Conservation (phyloP, 495 filamentous ascomycete genomes). For the Podospora pseudopauciseta region DNA sequence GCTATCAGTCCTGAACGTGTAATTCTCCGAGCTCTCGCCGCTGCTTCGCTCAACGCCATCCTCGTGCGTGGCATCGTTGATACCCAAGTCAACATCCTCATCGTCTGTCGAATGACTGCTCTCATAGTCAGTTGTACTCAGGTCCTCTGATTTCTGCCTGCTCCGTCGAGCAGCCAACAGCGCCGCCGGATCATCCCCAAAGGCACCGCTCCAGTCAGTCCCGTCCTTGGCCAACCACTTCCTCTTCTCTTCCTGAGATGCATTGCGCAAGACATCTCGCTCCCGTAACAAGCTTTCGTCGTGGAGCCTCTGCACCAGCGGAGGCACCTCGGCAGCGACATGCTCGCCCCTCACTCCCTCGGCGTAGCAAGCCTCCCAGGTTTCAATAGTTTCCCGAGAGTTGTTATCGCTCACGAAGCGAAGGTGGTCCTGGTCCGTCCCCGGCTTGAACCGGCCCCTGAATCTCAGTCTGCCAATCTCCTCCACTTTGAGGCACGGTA, state of each 20-base stretch:
- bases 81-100: slow-evolving; percentile 41
- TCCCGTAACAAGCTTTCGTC: slow-evolving; percentile 72
- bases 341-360: slow-evolving; percentile 73
- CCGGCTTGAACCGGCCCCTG: slow-evolving; percentile 75
- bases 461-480: slow-evolving; percentile 81
- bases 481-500: slow-evolving; percentile 62
- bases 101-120: slow-evolving; percentile 32
- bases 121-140: slow-evolving; percentile 28
- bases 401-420: slow-evolving; percentile 83
- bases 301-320: slow-evolving; percentile 64
- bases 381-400: slow-evolving; percentile 86
- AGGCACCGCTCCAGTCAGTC: slow-evolving; percentile 85
- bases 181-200: slow-evolving; percentile 58
- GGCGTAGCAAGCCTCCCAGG: slow-evolving; percentile 83
- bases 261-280: slow-evolving; percentile 71
- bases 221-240: slow-evolving; percentile 79
- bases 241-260: slow-evolving; percentile 63
- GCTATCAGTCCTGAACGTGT: slow-evolving; percentile 16
- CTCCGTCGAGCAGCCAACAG: slow-evolving; percentile 29
- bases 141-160: slow-evolving; percentile 45
- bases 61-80: slow-evolving; percentile 39
- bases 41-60: neutral
- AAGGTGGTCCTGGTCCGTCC: slow-evolving; percentile 83
- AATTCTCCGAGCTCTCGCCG: slow-evolving; percentile 10
- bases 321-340: slow-evolving; percentile 65